These are phyloP conservation scores for Pythium volutum DNA, from an alignment of 352 stramenopile species.

Conservation along the genomic window DNA sequence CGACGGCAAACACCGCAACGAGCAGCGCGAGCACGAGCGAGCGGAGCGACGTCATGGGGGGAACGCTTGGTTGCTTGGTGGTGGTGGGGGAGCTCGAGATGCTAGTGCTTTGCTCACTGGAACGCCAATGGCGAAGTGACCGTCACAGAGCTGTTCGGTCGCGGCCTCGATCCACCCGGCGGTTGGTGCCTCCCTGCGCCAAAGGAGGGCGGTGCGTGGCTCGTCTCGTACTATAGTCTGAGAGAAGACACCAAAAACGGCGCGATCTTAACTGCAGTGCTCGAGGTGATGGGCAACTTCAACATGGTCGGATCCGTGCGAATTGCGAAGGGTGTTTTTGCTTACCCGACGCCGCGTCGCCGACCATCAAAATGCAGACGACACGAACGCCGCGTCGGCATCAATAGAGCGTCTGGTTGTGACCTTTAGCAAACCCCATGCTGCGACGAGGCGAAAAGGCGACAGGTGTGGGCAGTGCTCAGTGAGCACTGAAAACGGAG, in stretches of 20 bases:
- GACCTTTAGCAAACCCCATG: not conserved
- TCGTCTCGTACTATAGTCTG: not conserved
- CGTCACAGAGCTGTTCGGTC: not conserved
- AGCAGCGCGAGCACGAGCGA: constrained; percentile 3
- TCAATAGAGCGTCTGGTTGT: not conserved
- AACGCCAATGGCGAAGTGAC: constrained; percentile 11
- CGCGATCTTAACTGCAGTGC: not conserved
- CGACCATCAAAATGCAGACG: not conserved
- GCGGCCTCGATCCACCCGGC: not conserved
- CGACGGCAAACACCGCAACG: constrained; percentile 3
- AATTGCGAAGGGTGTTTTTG: not conserved
- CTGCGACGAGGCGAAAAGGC: not conserved
- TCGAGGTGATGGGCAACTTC: constrained; percentile 1
- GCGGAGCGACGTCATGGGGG: constrained; percentile 12
- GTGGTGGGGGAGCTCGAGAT: not conserved
- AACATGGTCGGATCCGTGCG: not conserved
- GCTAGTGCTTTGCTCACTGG: not conserved
- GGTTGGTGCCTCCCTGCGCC: not conserved
- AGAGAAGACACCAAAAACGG: not conserved
- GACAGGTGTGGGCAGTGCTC: too few species aligned
- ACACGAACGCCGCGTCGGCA: too few species aligned
- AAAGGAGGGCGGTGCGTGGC: not conserved
- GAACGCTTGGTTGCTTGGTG: not conserved
- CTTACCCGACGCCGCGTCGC: not conserved
- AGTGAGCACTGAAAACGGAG: too few species aligned